Percentiles rank a stretch among this genome's conserved stretches.
These are phyloP conservation scores for Zelopaecilomyces penicillatus DNA, from an alignment of 2,329 filamentous ascomycete species.

Conservation along the genomic window DNA sequence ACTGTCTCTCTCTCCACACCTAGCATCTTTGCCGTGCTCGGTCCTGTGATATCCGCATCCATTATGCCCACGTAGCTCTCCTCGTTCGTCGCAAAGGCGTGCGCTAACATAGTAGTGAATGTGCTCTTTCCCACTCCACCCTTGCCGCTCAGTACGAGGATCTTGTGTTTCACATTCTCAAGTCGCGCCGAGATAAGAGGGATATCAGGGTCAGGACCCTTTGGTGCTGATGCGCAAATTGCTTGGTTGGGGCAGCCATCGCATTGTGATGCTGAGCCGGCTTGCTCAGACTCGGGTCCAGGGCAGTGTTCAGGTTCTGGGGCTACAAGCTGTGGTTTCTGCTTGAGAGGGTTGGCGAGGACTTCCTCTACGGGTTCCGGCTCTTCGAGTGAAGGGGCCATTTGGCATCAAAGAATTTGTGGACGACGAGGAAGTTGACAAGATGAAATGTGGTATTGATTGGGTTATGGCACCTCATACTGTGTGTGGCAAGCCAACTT, in stretches of 20 bases:
- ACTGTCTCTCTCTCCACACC: conserved; percentile 91
- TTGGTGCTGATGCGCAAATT: conserved; percentile 89
- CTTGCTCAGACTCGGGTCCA: conserved; percentile 70
- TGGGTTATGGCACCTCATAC: no score
- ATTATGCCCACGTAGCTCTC: conserved; percentile 81
- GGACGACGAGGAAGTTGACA: no score
- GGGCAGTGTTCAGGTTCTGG: conserved; percentile 97
- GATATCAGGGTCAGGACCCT: conserved; percentile 92
- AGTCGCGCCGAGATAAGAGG: conserved; percentile 79
- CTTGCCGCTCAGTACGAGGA: conserved; percentile 88
- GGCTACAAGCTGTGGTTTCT: conserved; percentile 77
- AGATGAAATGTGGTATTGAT: no score
- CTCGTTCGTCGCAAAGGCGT: conserved; percentile 78
- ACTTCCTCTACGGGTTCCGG: conserved; percentile 59
- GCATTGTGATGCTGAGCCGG: conserved; percentile 71
- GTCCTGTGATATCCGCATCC: conserved; percentile 97
- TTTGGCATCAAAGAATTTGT: conserved; percentile 24
- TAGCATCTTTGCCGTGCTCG: conserved; percentile 98
- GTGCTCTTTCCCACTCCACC: conserved; percentile 96
- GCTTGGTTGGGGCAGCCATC: conserved; percentile 91
- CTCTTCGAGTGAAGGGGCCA: conserved; percentile 77
- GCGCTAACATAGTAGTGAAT: conserved; percentile 78
- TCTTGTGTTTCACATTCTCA: conserved; percentile 76
- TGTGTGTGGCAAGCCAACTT: no score
- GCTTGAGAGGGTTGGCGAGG: conserved; percentile 66